These are phyloP conservation scores for Talaromyces piceae DNA, from an alignment of 2,329 filamentous ascomycete species.

Conservation along the genomic window DNA sequence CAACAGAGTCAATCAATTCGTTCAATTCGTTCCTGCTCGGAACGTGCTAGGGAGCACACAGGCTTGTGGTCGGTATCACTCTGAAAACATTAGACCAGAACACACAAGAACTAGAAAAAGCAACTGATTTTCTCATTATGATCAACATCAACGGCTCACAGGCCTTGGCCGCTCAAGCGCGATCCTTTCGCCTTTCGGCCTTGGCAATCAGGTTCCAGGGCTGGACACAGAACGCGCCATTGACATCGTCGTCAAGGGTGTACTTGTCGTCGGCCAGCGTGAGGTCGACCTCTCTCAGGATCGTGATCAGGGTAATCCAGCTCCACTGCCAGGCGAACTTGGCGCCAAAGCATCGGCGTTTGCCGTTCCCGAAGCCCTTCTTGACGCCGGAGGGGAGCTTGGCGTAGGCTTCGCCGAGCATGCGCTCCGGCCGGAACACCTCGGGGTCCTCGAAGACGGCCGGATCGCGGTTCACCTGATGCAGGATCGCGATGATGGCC, in stretches of 20 bases:
- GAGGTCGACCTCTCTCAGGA: constrained; percentile 66
- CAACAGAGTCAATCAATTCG: too few species aligned
- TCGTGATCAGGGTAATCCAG: constrained; percentile 51
- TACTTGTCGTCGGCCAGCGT: constrained; percentile 50
- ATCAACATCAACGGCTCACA: background rate
- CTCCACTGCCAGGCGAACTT: constrained; percentile 70
- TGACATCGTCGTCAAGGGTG: constrained; percentile 9
- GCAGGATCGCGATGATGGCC: constrained; percentile 45
- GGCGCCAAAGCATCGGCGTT: constrained; percentile 62
- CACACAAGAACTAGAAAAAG: too few species aligned
- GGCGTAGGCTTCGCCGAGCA: constrained; percentile 63
- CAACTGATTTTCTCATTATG: too few species aligned
- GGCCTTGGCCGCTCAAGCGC: background rate
- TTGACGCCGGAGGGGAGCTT: constrained; percentile 55
- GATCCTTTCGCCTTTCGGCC: constrained; percentile 7
- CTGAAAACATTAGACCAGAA: too few species aligned
- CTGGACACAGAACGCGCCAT: constrained; percentile 11
- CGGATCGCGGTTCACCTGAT: constrained; percentile 56
- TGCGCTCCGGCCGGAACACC: constrained; percentile 63
- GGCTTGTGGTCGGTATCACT: too few species aligned
- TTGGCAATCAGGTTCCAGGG: constrained; percentile 9
- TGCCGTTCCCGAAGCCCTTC: constrained; percentile 68
- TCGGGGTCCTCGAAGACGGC: constrained; percentile 57
- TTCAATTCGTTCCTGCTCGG: too few species aligned
- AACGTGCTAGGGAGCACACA: too few species aligned